These are phyloP conservation scores for Petrea volubilis DNA, from an alignment of 257 asterid genomes.

Conservation along the genomic window DNA sequence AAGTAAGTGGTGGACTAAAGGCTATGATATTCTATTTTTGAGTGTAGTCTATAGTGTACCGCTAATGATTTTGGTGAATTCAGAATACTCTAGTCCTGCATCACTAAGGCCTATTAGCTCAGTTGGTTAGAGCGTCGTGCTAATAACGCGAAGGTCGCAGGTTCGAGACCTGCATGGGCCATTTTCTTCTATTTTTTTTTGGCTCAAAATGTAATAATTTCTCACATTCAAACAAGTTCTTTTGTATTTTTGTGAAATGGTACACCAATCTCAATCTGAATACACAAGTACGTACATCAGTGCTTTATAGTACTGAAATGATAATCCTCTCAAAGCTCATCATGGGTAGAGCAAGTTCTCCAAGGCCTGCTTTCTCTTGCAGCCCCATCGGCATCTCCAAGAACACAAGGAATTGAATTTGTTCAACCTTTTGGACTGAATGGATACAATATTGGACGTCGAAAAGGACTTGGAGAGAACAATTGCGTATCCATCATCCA, in stretches of 20 bases:
- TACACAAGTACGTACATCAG: neutral
- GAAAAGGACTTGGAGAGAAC: conserved; percentile 62
- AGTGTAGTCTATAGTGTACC: too few species aligned
- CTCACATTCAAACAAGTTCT: neutral
- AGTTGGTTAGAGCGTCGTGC: conserved; percentile 76
- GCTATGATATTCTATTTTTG: conserved; percentile 21
- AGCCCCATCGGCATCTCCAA: conserved; percentile 71
- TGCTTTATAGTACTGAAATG: neutral
- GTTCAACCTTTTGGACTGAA: conserved; percentile 55
- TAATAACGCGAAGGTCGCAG: conserved; percentile 71
- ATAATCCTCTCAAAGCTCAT: conserved; percentile 43
- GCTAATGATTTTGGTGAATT: too few species aligned
- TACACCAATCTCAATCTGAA: neutral
- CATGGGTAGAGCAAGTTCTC: conserved; percentile 40
- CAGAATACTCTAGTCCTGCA: too few species aligned
- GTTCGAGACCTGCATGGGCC: conserved; percentile 77
- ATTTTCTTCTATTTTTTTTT: neutral
- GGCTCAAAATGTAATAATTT: neutral
- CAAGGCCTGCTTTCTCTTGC: conserved; percentile 57
- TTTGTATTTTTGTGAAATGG: neutral
- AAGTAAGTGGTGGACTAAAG: conserved; percentile 25
- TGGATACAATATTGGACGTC: conserved; percentile 45
- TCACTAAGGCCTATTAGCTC: conserved; percentile 67
- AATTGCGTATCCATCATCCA: conserved; percentile 92
- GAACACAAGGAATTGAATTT: conserved; percentile 60